Evolutionary conservation across 2,329 filamentous ascomycete genomes (phyloP), one percentile per base, ranked within the genome.

Genomic region (Venturia nashicola): DNA sequence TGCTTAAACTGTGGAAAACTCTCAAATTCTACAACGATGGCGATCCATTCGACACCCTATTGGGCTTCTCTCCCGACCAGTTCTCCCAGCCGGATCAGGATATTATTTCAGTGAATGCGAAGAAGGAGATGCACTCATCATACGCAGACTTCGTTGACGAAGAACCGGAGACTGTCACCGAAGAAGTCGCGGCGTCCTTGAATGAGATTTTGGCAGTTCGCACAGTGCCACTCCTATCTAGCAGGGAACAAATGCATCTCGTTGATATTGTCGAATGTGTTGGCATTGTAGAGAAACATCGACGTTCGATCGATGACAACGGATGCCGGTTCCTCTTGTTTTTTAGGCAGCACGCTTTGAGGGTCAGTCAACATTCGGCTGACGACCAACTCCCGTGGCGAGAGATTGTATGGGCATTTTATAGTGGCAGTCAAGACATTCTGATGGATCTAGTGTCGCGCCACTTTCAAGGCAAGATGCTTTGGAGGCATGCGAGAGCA

Each of bases 231-330:
- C 87, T 94, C 67, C 80, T 97, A 0, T 91, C 91, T 0, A 88
- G 88, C 39, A 88, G 90, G 65, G 90, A 96, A 71, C 91, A 96
- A 70, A 93, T 95, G 64, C 88, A 90, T 68, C 78, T 96, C 1
- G 87, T 88, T 18, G 88, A 94, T 70, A 92, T 92, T 59, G 82
- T 94, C 43, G 90, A 96, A 74, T 96, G 91, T 66, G 85, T 88
- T 55, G 88, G 89, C 4, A 84, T 89, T 46, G 90, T 96, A 0
- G 91, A 96, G 72, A 89, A 88, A 70, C 90, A 97, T 70, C 85
- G 91, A 20, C 85, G 90, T 6, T 96, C 91, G 2, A 88, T 97
- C 76, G 92, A 97, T 70, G 89, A 90, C 69, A 96, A 96, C 70
- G 92, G 89, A 3, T 88, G 89, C 9, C 86, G 91, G 54, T 97